Percentiles rank a stretch among this genome's conserved stretches.
Conservation (phyloP, 208 protist species). For the Trichomonas gallinae region DNA sequence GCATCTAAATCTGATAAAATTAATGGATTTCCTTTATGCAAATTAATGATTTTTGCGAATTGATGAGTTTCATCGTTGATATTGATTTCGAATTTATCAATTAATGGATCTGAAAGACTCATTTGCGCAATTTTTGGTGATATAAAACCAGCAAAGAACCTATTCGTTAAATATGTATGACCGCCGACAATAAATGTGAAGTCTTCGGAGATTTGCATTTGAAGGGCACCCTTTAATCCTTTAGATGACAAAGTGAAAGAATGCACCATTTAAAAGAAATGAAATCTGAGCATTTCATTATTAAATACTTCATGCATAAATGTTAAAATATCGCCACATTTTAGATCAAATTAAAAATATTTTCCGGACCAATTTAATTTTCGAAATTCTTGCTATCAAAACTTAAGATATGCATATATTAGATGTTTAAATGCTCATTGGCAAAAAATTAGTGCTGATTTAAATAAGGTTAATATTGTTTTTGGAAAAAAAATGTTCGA, state of each 20-base stretch:
- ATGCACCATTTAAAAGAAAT: not conserved
- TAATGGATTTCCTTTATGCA: not conserved
- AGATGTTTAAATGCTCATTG: no score
- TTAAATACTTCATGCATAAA: no score
- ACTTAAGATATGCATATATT: no score
- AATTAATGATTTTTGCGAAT: not conserved
- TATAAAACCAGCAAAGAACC: not conserved
- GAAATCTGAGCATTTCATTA: no score
- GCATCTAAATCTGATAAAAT: not conserved
- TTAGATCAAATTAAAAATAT: no score
- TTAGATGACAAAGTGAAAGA: not conserved
- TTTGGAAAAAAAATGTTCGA: no score
- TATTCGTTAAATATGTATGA: not conserved
- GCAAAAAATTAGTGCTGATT: no score
- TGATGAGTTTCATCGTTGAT: not conserved
- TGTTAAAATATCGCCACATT: no score
- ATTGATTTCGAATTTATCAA: not conserved
- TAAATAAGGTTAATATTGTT: no score
- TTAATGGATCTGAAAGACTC: not conserved
- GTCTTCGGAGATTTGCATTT: not conserved
- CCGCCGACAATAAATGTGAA: not conserved
- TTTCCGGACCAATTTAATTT: no score
- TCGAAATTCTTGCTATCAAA: no score
- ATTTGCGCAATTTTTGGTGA: not conserved
- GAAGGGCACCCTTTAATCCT: not conserved